These are phyloP conservation scores for Geranium brycei DNA, from an alignment of 345 rosid species.

Conservation along the genomic window DNA sequence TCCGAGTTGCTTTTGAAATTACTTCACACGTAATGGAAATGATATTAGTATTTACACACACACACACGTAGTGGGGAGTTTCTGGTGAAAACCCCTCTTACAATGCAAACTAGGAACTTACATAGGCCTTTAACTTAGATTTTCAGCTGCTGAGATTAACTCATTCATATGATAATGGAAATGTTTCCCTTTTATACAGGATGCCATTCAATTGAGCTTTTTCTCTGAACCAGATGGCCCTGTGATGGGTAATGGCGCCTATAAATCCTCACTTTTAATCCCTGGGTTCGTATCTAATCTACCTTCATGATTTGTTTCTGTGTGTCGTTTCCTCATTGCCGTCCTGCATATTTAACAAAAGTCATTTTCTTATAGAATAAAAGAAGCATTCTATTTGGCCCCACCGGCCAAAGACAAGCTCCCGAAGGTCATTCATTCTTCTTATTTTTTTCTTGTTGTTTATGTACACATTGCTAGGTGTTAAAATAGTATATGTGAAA, in stretches of 20 bases:
- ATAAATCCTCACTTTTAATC: slow-evolving; percentile 58
- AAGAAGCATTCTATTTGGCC: slow-evolving; percentile 75
- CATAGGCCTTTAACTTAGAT: neutral
- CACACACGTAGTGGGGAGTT: too few relatives aligned
- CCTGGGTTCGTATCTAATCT: slow-evolving; percentile 54
- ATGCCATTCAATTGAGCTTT: slow-evolving; percentile 49
- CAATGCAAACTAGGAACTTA: too few relatives aligned
- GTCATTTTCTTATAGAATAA: slow-evolving; percentile 38
- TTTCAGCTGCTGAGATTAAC: neutral
- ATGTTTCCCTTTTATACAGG: slow-evolving; percentile 36
- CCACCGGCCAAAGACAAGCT: slow-evolving; percentile 79
- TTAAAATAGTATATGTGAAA: slow-evolving; percentile 3
- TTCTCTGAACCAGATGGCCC: slow-evolving; percentile 96
- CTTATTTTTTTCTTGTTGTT: neutral
- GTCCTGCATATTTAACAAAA: slow-evolving; percentile 9
- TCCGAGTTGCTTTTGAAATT: too few relatives aligned
- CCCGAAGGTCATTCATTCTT: slow-evolving; percentile 39
- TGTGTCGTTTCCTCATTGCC: slow-evolving; percentile 1
- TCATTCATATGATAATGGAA: too few relatives aligned
- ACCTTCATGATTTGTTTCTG: slow-evolving; percentile 10
- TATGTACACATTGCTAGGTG: neutral
- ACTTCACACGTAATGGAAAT: neutral
- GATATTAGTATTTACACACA: neutral
- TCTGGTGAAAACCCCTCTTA: too few relatives aligned
- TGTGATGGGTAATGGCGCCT: slow-evolving; percentile 76